Percentiles rank a stretch among this genome's conserved stretches.
These are phyloP conservation scores for Lentinula novae-zelandiae DNA, from an alignment of 1,284 basidiomycete genomes.

Conservation along the genomic window DNA sequence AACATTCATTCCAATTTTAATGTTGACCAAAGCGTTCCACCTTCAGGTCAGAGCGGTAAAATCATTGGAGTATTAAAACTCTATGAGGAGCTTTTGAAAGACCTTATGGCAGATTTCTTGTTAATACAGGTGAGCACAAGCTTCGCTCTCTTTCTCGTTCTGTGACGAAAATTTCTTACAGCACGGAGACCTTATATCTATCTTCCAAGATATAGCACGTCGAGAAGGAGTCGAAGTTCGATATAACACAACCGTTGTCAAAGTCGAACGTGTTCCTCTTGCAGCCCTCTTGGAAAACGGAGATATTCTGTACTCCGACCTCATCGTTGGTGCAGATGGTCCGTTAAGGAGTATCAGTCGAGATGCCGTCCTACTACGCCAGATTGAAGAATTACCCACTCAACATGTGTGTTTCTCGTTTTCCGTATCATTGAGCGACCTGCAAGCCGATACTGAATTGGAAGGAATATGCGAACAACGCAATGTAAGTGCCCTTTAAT, in stretches of 20 bases:
- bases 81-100: conserved; percentile 32
- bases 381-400: conserved; percentile 28
- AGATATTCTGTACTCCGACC: conserved; percentile 36
- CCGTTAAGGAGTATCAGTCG: conserved; percentile 46
- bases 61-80: conserved; percentile 31
- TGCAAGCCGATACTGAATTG: conserved; percentile 34
- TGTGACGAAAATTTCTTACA: conserved; percentile 26
- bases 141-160: conserved; percentile 9
- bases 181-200: conserved; percentile 54
- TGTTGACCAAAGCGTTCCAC: conserved; percentile 2
- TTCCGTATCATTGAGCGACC: conserved; percentile 28
- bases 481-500: conserved; percentile 24
- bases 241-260: conserved; percentile 41
- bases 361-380: conserved; percentile 33
- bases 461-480: conserved; percentile 24
- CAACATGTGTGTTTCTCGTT: conserved; percentile 34
- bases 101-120: conserved; percentile 34
- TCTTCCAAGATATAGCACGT: conserved; percentile 45
- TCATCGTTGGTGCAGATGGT: conserved; percentile 56
- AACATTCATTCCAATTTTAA: not conserved
- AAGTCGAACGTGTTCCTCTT: conserved; percentile 36
- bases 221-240: conserved; percentile 45
- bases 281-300: conserved; percentile 37
- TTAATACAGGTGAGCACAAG: conserved; percentile 29
- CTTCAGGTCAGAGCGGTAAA: conserved; percentile 30